These are phyloP conservation scores for Fusarium cicatricum DNA, from an alignment of 2,329 filamentous ascomycete genomes.

Conservation along the genomic window DNA sequence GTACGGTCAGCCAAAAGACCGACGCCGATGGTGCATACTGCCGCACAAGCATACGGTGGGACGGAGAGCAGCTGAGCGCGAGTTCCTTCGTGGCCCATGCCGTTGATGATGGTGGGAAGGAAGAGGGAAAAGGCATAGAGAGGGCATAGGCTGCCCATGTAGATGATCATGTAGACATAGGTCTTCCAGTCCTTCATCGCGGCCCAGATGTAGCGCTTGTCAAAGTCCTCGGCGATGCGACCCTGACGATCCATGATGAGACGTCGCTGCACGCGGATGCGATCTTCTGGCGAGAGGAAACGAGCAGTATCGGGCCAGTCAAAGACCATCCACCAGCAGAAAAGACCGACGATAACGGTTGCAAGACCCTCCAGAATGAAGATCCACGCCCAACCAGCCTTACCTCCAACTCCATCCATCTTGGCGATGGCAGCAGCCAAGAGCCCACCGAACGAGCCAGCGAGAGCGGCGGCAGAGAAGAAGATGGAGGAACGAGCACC, in stretches of 20 bases:
- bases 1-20: slow-evolving; percentile 74
- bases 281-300: slow-evolving; percentile 73
- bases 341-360: slow-evolving; percentile 70
- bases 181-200: slow-evolving; percentile 83
- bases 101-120: slow-evolving; percentile 64
- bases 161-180: slow-evolving; percentile 57
- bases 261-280: slow-evolving; percentile 71
- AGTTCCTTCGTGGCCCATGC: slow-evolving; percentile 47
- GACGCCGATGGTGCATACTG: slow-evolving; percentile 67
- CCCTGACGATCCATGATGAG: slow-evolving; percentile 74
- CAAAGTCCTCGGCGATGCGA: slow-evolving; percentile 73
- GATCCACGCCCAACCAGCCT: slow-evolving; percentile 67
- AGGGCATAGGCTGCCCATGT: slow-evolving; percentile 58
- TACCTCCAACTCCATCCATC: slow-evolving; percentile 67
- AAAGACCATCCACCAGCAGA: slow-evolving; percentile 76
- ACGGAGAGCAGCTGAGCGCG: slow-evolving; percentile 65
- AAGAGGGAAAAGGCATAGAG: slow-evolving; percentile 63
- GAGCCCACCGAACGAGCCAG: slow-evolving; percentile 76
- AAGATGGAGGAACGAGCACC: slow-evolving; percentile 76
- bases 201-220: slow-evolving; percentile 73
- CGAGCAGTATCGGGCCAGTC: slow-evolving; percentile 79
- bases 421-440: slow-evolving; percentile 73
- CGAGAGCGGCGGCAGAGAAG: slow-evolving; percentile 80
- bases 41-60: slow-evolving; percentile 67
- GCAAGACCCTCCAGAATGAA: slow-evolving; percentile 73